Evolutionary conservation across 352 stramenopile species (phyloP).

Genomic region (Phytophthora megakarya): DNA sequence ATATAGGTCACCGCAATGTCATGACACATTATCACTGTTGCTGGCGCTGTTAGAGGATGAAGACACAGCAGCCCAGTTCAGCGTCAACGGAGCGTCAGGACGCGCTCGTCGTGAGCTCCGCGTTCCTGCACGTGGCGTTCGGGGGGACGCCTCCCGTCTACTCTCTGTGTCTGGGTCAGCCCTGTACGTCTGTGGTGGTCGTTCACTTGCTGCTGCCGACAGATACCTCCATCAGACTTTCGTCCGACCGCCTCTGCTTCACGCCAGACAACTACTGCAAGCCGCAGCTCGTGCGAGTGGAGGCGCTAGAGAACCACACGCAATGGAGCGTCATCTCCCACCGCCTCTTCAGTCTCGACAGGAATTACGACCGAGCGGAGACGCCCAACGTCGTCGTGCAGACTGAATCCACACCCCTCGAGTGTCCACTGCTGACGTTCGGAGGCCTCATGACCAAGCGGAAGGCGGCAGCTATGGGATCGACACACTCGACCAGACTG

Average conservation of each 20-base stretch:
- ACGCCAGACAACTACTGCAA: constrained; percentile 57
- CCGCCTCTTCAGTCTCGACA: constrained; percentile 69
- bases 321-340: constrained; percentile 62
- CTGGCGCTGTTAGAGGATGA: too few relatives aligned
- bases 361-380: constrained; percentile 58
- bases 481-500: constrained; percentile 29
- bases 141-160: constrained; percentile 66
- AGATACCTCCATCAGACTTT: constrained; percentile 58
- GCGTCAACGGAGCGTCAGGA: constrained; percentile 14
- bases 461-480: constrained; percentile 42
- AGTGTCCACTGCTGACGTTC: constrained; percentile 50
- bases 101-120: constrained; percentile 47
- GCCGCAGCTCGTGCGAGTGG: constrained; percentile 70
- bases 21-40: too few relatives aligned
- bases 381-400: constrained; percentile 59
- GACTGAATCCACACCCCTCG: constrained; percentile 40
- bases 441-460: constrained; percentile 50
- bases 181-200: constrained; percentile 69
- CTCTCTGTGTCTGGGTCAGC: constrained; percentile 55
- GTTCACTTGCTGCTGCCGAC: constrained; percentile 65
- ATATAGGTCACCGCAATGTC: too few relatives aligned
- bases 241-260: constrained; percentile 76
- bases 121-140: constrained; percentile 59
- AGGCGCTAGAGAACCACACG: constrained; percentile 50
- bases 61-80: background rate